A percentile compares a stretch with the other conserved stretches of the same genome.
Conservation (phyloP, 2,329 filamentous ascomycete species). For the Ambrosiella beaveri region DNA sequence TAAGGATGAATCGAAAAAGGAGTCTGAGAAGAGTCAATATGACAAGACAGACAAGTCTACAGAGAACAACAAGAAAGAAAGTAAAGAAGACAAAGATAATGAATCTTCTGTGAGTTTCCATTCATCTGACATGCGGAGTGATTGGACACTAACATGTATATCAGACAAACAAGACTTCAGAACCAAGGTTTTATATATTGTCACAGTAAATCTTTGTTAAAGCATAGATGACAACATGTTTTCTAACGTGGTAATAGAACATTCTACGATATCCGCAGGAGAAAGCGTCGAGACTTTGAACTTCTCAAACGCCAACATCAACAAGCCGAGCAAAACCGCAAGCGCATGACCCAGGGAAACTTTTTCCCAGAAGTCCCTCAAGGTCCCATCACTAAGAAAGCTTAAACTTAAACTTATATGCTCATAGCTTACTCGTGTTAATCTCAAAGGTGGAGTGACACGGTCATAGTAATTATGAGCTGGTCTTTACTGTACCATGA, state of each 20-base stretch:
- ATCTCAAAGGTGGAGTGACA: too few relatives aligned
- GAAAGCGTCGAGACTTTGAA: constrained; percentile 41
- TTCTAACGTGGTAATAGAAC: constrained; percentile 31
- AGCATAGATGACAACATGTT: neutral
- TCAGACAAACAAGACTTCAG: constrained; percentile 17
- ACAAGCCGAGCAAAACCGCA: constrained; percentile 57
- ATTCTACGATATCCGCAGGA: constrained; percentile 73
- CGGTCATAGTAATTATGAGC: too few relatives aligned
- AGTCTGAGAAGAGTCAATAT: constrained; percentile 19
- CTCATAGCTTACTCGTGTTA: too few relatives aligned
- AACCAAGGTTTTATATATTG: constrained; percentile 66
- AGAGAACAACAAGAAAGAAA: constrained; percentile 17
- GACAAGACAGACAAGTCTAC: constrained; percentile 15
- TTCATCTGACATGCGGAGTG: neutral
- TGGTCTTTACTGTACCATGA: too few relatives aligned
- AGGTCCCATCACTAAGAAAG: constrained; percentile 14
- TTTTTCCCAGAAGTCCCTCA: constrained; percentile 77
- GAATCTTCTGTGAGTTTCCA: constrained; percentile 1
- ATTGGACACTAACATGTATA: neutral
- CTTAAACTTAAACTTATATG: neutral
- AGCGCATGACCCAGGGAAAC: constrained; percentile 59
- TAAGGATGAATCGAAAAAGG: constrained; percentile 25
- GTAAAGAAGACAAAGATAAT: constrained; percentile 8
- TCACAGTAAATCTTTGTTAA: constrained; percentile 43
- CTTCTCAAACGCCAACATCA: constrained; percentile 38